Percentiles rank a stretch among this genome's conserved stretches.
Conservation (phyloP, 352 stramenopile genomes). For the Phytophthora podocarpi region DNA sequence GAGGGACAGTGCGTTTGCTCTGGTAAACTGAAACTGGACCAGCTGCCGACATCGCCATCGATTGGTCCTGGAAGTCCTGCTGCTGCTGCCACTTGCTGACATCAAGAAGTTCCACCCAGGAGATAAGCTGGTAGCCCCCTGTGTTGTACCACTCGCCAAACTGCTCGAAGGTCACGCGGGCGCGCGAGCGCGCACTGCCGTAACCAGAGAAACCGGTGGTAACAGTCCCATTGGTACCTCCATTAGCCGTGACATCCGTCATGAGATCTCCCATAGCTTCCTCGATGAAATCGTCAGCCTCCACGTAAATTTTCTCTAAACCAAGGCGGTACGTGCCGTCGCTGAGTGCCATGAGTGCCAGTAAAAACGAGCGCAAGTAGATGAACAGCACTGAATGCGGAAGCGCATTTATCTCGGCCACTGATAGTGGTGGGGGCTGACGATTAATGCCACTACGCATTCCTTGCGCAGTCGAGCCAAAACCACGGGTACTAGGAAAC, state of each 20-base stretch:
- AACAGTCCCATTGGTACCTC: slow-evolving; percentile 35
- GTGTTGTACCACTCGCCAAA: slow-evolving; percentile 92
- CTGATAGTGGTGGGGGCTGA: slow-evolving; percentile 33
- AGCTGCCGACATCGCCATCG: slow-evolving; percentile 37
- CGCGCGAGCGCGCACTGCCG: slow-evolving; percentile 64
- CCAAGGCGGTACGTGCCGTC: slow-evolving; percentile 82
- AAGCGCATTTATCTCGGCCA: slow-evolving; percentile 62
- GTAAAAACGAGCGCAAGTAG: slow-evolving; percentile 84
- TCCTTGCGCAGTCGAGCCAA: slow-evolving; percentile 32
- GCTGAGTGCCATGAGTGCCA: slow-evolving; percentile 87
- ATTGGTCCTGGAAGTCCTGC: slow-evolving; percentile 67
- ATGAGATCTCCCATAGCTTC: slow-evolving; percentile 88
- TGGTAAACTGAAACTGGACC: slow-evolving; percentile 30
- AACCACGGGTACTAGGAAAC: slow-evolving; percentile 58
- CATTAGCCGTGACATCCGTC: slow-evolving; percentile 72
- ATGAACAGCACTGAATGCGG: slow-evolving; percentile 86
- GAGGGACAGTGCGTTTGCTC: slow-evolving; percentile 30
- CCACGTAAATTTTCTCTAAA: slow-evolving; percentile 86
- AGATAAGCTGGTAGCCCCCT: slow-evolving; percentile 80
- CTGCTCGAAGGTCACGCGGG: slow-evolving; percentile 89
- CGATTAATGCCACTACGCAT: slow-evolving; percentile 37
- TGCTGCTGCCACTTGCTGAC: slow-evolving; percentile 85
- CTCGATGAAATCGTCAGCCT: slow-evolving; percentile 87
- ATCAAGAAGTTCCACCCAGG: slow-evolving; percentile 87
- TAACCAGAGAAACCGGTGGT: slow-evolving; percentile 55